Base-by-base conservation (phyloP, 2,329 filamentous ascomycete species). In the Diaporthe vexans region DNA sequence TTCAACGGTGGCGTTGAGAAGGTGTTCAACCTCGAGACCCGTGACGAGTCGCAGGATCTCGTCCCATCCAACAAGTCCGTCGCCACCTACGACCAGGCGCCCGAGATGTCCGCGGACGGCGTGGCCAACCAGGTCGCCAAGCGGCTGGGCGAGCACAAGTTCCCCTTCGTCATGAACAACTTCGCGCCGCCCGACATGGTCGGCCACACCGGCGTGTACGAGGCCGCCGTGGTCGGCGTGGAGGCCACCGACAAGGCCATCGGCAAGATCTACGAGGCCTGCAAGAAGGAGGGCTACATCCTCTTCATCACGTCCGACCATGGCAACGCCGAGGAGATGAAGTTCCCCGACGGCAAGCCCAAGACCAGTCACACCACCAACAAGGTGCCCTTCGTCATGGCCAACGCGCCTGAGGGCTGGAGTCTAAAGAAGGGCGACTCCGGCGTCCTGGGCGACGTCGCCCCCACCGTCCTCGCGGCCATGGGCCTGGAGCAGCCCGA, bases 111-210 rank as follows among this genome's bases (percentile, higher is more conserved):
- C 81, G 96, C 95, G 78, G 94, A 93, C 79, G 94, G 90, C 58
- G 97, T 99, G 19, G 97, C 94, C 67, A 90, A 97, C 81, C 96
- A 97, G 87, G 93, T 98, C 75, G 91, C 88, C 84, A 97, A 98
- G 89, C 92, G 95, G 74, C 93, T 99, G 78, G 90, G 85, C 35
- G 94, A 97, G 84, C 91, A 93, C 81, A 92, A 94, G 82, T 98
- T 95, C 86, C 95, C 97, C 82, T 98, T 99, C 82, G 89, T 99
- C 84, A 99, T 99, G 97, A 98, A 98, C 92, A 99, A 99, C 91
- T 98, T 99, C 85, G 97, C 97, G 56, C 97, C 97, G 56, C 97
- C 97, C 24, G 97, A 99, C 87, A 99, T 99, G 97, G 97, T 99
- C 78, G 97, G 97, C 79, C 97, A 99, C 88, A 99, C 97, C 15